Conservation (phyloP, 768 basidiomycete species). For the Cyclocybe cylindracea region DNA sequence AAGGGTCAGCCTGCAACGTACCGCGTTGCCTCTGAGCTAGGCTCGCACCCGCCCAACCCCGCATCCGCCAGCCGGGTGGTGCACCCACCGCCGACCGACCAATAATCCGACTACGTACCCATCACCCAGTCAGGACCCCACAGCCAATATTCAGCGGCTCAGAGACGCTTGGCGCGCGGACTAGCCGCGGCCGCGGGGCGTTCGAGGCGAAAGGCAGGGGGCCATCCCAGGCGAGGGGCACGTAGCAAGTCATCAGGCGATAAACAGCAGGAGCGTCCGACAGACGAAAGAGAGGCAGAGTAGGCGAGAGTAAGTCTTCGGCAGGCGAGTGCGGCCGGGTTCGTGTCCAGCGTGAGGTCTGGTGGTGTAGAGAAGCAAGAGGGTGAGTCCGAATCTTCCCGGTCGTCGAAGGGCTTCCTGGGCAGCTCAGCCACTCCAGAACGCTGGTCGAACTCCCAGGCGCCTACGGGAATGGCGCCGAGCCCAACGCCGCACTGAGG, state of each 20-base stretch:
- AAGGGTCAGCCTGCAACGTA: background rate
- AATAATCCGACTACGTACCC: too few relatives aligned
- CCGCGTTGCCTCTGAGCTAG: background rate
- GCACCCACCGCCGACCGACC: background rate
- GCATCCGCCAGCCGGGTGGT: background rate
- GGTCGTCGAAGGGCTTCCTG: too few relatives aligned
- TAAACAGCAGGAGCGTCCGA: background rate
- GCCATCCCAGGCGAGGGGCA: background rate
- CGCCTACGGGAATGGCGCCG: too few relatives aligned
- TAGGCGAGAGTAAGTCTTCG: background rate
- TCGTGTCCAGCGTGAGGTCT: too few relatives aligned
- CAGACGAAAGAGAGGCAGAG: slow-evolving; percentile 2
- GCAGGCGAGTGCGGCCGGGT: too few relatives aligned
- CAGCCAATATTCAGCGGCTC: slow-evolving; percentile 17
- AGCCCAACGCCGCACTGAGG: too few relatives aligned
- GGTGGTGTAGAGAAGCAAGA: too few relatives aligned
- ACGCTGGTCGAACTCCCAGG: too few relatives aligned
- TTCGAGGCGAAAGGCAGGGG: slow-evolving; percentile 4
- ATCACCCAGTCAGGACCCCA: background rate
- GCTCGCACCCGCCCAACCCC: background rate
- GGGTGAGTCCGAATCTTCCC: too few relatives aligned
- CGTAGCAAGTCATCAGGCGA: too few relatives aligned
- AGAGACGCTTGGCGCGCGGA: slow-evolving; percentile 18
- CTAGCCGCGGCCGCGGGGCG: slow-evolving; percentile 18
- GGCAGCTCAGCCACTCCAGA: too few relatives aligned